phyloP scores from a whole-genome alignment of 2,329 filamentous ascomycete genomes.

The Acephala macrosclerotiorum region DNA sequence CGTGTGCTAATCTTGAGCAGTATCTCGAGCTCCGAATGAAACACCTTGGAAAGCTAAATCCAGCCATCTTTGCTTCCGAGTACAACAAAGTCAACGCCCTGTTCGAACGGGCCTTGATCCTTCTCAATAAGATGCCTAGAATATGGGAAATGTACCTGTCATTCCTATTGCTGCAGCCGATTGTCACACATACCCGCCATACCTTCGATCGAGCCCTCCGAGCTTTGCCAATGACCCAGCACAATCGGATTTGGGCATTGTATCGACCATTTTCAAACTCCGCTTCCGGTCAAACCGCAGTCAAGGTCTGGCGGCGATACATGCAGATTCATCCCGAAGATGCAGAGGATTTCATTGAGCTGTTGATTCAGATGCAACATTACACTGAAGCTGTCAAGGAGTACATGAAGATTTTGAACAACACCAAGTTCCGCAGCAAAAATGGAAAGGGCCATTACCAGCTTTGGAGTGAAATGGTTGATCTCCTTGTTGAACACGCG shows the following conservation, averaged over 20 bases:
- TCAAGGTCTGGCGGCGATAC: conserved; percentile 94
- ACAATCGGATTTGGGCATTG: conserved; percentile 92
- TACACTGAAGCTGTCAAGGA: conserved; percentile 92
- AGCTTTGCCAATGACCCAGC: conserved; percentile 91
- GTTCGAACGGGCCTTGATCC: conserved; percentile 89
- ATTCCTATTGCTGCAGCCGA: conserved; percentile 90
- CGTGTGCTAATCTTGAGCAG: conserved; percentile 49
- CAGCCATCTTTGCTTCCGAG: conserved; percentile 79
- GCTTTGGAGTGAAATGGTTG: conserved; percentile 97
- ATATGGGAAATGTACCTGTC: conserved; percentile 98
- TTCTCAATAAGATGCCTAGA: conserved; percentile 97
- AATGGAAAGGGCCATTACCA: conserved; percentile 95
- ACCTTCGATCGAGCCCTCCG: conserved; percentile 93
- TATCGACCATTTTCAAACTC: conserved; percentile 93
- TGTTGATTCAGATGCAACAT: conserved; percentile 79
- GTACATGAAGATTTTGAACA: conserved; percentile 93
- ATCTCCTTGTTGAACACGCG: conserved; percentile 89
- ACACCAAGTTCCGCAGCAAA: conserved; percentile 89
- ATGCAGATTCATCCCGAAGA: conserved; percentile 98
- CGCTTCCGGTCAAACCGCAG: conserved; percentile 86
- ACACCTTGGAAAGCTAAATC: conserved; percentile 83
- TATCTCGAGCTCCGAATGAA: conserved; percentile 87
- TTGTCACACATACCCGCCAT: conserved; percentile 84
- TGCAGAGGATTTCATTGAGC: conserved; percentile 91
- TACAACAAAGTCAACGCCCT: conserved; percentile 94